These are phyloP conservation scores for Solanum pinnatisectum DNA, from an alignment of 257 asterid species.

Conservation along the genomic window DNA sequence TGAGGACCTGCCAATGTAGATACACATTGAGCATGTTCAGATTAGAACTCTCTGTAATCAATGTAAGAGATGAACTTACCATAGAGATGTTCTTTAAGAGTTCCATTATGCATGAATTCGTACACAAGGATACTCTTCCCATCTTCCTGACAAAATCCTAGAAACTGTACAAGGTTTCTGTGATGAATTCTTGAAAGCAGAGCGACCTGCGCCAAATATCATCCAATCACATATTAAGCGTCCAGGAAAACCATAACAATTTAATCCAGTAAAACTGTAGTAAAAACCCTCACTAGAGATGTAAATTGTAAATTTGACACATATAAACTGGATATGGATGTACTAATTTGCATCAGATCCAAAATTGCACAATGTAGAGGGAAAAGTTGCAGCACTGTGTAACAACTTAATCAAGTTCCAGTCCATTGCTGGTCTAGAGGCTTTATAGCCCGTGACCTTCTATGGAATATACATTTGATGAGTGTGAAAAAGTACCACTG, in stretches of 20 bases:
- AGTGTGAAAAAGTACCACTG: not conserved
- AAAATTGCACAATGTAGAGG: not conserved
- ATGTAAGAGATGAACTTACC: conserved; percentile 23
- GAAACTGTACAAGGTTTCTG: conserved; percentile 87
- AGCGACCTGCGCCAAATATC: conserved; percentile 56
- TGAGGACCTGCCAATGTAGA: conserved; percentile 41
- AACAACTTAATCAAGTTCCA: not conserved
- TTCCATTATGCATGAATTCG: conserved; percentile 96
- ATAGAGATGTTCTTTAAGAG: conserved; percentile 88
- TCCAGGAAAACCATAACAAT: not conserved
- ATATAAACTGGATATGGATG: not conserved
- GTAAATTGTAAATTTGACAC: not conserved
- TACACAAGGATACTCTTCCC: conserved; percentile 83
- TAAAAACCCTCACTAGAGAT: not conserved
- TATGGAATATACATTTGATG: not conserved
- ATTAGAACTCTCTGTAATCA: not conserved
- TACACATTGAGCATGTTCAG: not conserved
- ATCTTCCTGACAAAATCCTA: conserved; percentile 95
- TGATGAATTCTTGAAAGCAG: conserved; percentile 99
- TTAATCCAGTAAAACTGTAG: not conserved
- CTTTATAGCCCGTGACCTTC: not conserved
- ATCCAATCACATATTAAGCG: not conserved
- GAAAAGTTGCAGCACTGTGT: not conserved
- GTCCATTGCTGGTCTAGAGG: not conserved
- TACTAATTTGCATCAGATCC: not conserved